These are phyloP conservation scores for Loxodes magnus DNA, from an alignment of 73 alveolate genomes.

Conservation along the genomic window DNA sequence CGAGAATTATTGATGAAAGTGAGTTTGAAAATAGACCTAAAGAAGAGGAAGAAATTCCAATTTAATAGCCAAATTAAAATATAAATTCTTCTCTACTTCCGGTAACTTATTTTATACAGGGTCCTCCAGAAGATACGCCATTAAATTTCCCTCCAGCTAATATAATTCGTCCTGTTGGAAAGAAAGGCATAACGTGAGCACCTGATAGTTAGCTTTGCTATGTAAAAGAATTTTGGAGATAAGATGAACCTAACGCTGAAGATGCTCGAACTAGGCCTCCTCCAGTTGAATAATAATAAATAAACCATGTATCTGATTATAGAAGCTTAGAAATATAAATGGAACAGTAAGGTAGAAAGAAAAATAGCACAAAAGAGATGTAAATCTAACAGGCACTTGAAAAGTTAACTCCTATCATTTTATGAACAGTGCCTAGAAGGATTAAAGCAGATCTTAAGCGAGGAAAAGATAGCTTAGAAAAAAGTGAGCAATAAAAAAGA, in stretches of 20 bases:
- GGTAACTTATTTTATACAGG: too few relatives aligned
- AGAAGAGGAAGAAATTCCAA: too few relatives aligned
- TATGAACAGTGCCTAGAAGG: not conserved
- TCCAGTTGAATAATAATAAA: not conserved
- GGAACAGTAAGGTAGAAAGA: slow-evolving; percentile 2
- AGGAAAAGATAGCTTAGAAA: not conserved
- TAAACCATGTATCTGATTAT: not conserved
- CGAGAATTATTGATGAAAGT: too few relatives aligned
- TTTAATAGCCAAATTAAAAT: too few relatives aligned
- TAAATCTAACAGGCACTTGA: not conserved
- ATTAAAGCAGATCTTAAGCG: not conserved
- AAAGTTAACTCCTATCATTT: not conserved
- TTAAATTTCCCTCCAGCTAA: too few relatives aligned
- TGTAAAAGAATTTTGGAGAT: slow-evolving; percentile 7
- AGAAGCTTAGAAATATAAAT: not conserved
- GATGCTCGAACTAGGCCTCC: slow-evolving; percentile 9
- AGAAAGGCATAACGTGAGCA: too few relatives aligned
- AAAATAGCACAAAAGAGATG: not conserved
- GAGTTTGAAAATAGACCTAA: too few relatives aligned
- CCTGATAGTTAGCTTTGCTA: too few relatives aligned
- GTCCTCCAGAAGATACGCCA: too few relatives aligned
- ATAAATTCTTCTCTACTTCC: too few relatives aligned
- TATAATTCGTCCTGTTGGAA: too few relatives aligned
- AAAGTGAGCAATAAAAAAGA: not conserved
- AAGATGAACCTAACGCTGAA: not conserved